These are phyloP conservation scores for Lasiodiplodia hormozganensis DNA, from an alignment of 2,329 filamentous ascomycete genomes.

Conservation along the genomic window DNA sequence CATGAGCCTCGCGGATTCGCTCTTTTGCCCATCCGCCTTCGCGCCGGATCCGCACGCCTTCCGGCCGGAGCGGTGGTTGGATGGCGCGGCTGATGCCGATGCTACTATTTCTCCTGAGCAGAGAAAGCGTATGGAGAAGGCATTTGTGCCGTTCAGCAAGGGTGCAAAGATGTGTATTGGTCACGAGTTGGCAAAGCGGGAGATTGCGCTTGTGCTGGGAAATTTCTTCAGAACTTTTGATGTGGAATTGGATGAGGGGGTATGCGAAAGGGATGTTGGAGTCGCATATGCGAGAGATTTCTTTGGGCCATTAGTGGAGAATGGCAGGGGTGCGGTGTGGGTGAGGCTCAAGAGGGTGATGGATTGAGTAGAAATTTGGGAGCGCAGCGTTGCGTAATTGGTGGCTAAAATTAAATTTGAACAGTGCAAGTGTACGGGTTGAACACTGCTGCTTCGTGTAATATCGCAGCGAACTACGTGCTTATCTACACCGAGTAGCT, in stretches of 20 bases:
- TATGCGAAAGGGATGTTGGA: conserved; percentile 31
- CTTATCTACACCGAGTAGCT: too few species aligned
- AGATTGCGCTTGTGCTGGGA: conserved; percentile 33
- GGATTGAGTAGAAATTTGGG: too few species aligned
- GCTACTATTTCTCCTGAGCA: background rate
- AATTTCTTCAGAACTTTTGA: conserved; percentile 29
- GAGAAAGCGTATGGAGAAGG: conserved; percentile 37
- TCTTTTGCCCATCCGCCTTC: conserved; percentile 32
- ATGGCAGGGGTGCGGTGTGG: conserved; percentile 32
- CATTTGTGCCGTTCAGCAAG: conserved; percentile 46
- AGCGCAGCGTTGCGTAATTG: too few species aligned
- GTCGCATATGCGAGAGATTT: conserved; percentile 31
- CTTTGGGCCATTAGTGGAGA: conserved; percentile 32
- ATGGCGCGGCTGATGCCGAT: background rate
- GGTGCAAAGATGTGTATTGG: conserved; percentile 48
- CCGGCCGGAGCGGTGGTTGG: conserved; percentile 34
- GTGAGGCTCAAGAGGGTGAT: background rate
- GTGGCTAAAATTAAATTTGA: too few species aligned
- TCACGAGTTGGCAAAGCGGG: conserved; percentile 41
- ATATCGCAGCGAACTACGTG: too few species aligned
- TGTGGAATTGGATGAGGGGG: conserved; percentile 33
- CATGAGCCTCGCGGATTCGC: conserved; percentile 31
- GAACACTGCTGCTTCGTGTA: too few species aligned
- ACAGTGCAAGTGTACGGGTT: too few species aligned
- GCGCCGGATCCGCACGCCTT: conserved; percentile 30